Evolutionary conservation across 176 grass and related monocot genomes (phyloP).

Genomic region (Ensete ventricosum): DNA sequence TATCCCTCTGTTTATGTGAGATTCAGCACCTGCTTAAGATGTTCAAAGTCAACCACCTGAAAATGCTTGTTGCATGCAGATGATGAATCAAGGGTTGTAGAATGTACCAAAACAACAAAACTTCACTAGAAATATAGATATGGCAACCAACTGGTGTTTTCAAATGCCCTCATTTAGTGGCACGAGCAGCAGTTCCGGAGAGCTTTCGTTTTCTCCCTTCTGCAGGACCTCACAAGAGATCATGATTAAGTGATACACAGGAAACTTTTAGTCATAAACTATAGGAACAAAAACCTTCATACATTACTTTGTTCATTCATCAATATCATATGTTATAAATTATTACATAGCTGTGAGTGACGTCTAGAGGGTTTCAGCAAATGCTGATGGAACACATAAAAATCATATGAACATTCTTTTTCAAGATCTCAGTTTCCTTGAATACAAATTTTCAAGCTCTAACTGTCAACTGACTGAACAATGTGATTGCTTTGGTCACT

Average conservation of each 20-base stretch:
- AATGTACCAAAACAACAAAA: too few relatives aligned
- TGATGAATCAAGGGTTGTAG: neutral
- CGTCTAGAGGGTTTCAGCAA: neutral
- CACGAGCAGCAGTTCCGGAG: too few relatives aligned
- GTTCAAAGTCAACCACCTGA: neutral
- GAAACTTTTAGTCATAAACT: too few relatives aligned
- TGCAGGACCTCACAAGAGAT: too few relatives aligned
- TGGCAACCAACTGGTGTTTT: too few relatives aligned
- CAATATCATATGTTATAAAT: neutral
- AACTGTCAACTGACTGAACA: neutral
- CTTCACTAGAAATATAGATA: too few relatives aligned
- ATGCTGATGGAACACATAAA: neutral
- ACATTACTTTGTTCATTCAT: too few relatives aligned
- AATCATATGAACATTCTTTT: neutral
- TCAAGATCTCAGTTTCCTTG: too few relatives aligned
- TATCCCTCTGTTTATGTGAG: neutral
- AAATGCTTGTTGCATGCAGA: neutral
- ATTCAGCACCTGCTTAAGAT: neutral
- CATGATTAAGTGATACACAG: too few relatives aligned
- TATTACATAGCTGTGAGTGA: neutral
- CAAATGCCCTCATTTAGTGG: too few relatives aligned
- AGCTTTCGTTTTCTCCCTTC: too few relatives aligned
- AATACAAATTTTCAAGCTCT: neutral
- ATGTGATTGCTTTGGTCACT: neutral
- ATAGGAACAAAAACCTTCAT: too few relatives aligned